A percentile compares a stretch with the other conserved stretches of the same genome.
Evolutionary conservation across 1,139 yeast species (phyloP).

Genomic region (Yamadazyma atmosphaerica): DNA sequence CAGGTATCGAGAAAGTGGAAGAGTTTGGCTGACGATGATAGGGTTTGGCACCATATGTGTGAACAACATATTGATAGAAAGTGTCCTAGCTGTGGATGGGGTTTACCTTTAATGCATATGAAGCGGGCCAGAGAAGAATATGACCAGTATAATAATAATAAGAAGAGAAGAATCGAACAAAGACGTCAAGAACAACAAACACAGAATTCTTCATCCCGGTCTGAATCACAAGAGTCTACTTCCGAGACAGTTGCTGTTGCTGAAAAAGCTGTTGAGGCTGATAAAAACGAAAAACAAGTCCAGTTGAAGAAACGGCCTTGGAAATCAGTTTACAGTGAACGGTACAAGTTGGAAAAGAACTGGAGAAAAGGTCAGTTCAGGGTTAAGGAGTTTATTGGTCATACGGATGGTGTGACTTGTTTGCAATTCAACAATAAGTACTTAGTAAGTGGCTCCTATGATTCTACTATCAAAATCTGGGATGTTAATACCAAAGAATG

Average conservation of each 20-base stretch:
- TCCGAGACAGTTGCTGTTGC: too few species aligned
- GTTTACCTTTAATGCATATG: conserved; percentile 87
- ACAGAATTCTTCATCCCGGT: not conserved
- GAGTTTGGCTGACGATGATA: conserved; percentile 86
- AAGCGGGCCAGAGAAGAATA: conserved; percentile 60
- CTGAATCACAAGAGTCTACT: not conserved
- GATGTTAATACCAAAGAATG: conserved; percentile 77
- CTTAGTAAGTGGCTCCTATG: conserved; percentile 89
- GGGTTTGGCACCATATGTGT: conserved; percentile 98
- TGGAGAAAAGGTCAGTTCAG: conserved; percentile 85
- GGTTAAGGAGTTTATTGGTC: conserved; percentile 73
- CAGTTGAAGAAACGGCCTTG: conserved; percentile 64
- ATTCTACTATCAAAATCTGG: conserved; percentile 88
- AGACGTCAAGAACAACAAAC: not conserved
- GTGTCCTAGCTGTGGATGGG: conserved; percentile 99
- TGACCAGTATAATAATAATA: conserved; percentile 28
- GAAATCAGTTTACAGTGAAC: conserved; percentile 91
- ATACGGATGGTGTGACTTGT: conserved; percentile 82
- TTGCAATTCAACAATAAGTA: conserved; percentile 76
- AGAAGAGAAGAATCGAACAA: conserved; percentile 30
- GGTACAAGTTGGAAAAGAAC: conserved; percentile 86
- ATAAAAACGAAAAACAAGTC: not conserved
- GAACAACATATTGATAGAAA: conserved; percentile 96
- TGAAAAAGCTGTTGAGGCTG: not conserved
- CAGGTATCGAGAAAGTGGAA: conserved; percentile 89